Evolutionary conservation across 2,329 filamentous ascomycete genomes (phyloP), one percentile per base, ranked within the genome.

Genomic region (Nigrospora oryzae): DNA sequence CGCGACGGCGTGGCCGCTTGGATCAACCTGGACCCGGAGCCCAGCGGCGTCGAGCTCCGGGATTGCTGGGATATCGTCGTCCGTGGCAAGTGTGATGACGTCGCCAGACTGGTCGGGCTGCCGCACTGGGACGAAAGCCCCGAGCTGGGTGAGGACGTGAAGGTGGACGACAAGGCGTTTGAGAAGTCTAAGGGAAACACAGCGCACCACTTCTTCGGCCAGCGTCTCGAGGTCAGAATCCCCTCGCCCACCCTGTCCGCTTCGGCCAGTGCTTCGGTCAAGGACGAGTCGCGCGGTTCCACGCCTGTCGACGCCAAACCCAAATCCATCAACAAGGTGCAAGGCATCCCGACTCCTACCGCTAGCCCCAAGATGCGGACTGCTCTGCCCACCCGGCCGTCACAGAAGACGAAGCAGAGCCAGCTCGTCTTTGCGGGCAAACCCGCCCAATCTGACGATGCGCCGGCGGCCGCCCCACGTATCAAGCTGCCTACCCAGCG

Each of bases 31-130:
- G 89, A 95, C 48, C 74, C 86, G 0, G 86, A 89, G 52, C 93
- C 93, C 1, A 77, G 83, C 37, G 84, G 86, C 16, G 83, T 80
- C 51, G 89, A 96, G 47, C 83, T 97, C 51, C 90, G 91, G 59
- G 85, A 94, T 51, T 89, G 88, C 57, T 98, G 90, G 85, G 93
- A 98, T 63, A 68, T 96, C 48, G 81, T 97, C 15, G 85, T 98
- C 33, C 82, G 81, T 52, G 90, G 89, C 16, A 85, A 86, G 55
- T 93, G 88, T 59, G 93, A 98, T 61, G 83, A 89, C 51, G 84
- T 98, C 35, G 93, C 93, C 16, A 75, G 75, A 40, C 70, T 89
- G 35, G 85, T 82, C 14, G 78, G 78, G 17, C 63, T 84, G 23
- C 78, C 79, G 5, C 75, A 62, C 14, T 83, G 77, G 72, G 73